A percentile compares a stretch with the other conserved stretches of the same genome.
Conservation (phyloP, 768 basidiomycete genomes). For the Collybia sordida region DNA sequence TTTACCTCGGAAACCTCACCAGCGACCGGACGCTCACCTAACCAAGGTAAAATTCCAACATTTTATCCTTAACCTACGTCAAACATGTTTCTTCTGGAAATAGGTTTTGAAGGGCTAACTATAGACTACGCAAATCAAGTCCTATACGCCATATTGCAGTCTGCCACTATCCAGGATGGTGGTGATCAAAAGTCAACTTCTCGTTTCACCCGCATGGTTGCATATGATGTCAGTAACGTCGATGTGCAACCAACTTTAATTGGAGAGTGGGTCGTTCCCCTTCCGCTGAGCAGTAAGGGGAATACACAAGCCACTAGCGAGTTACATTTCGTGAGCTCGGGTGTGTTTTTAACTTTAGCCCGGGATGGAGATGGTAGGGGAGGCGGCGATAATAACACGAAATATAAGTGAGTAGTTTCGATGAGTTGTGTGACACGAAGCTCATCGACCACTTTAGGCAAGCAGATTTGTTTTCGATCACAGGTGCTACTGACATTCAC, state of each 20-base stretch:
- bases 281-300: slow-evolving; percentile 50
- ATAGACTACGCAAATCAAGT: slow-evolving; percentile 43
- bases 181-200: slow-evolving; percentile 44
- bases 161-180: slow-evolving; percentile 65
- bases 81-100: neutral
- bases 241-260: slow-evolving; percentile 34
- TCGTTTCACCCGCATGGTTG: slow-evolving; percentile 55
- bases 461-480: slow-evolving; percentile 59
- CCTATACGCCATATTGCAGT: slow-evolving; percentile 63
- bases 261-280: slow-evolving; percentile 61
- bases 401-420: slow-evolving; percentile 45
- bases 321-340: slow-evolving; percentile 50
- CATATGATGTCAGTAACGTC: slow-evolving; percentile 47
- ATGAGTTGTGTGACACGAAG: no score
- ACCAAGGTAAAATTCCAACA: slow-evolving; percentile 41
- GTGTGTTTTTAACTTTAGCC: slow-evolving; percentile 58
- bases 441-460: slow-evolving; percentile 33
- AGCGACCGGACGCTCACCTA: slow-evolving; percentile 50
- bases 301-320: slow-evolving; percentile 57
- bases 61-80: neutral
- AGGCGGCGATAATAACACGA: slow-evolving; percentile 44
- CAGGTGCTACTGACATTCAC: slow-evolving; percentile 60
- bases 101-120: slow-evolving; percentile 64
- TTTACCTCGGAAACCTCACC: slow-evolving; percentile 53
- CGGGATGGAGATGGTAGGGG: slow-evolving; percentile 64